Evolutionary conservation across 2,329 filamentous ascomycete genomes (phyloP).

Genomic region (Botrytis elliptica): DNA sequence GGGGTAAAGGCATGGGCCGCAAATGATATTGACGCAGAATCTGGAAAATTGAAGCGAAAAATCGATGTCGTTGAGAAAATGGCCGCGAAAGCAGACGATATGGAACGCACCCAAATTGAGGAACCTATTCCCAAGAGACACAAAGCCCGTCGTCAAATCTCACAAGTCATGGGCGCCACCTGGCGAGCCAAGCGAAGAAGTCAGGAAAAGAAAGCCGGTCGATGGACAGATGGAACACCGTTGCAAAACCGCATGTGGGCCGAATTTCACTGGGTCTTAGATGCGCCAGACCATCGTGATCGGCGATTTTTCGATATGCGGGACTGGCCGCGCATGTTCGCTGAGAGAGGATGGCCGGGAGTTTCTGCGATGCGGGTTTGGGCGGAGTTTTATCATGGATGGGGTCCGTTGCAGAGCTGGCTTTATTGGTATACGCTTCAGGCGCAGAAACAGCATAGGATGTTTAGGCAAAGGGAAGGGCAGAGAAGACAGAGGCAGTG

Average conservation of each 20-base stretch:
- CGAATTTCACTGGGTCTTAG: constrained; percentile 32
- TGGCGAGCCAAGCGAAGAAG: constrained; percentile 26
- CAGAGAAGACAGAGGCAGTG: constrained; percentile 4
- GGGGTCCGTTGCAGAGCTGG: constrained; percentile 19
- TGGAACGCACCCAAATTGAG: neutral
- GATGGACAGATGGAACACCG: constrained; percentile 31
- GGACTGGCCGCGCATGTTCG: constrained; percentile 9
- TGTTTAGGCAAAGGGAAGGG: neutral
- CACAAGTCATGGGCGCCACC: constrained; percentile 25
- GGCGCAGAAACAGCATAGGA: neutral
- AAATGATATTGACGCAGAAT: neutral
- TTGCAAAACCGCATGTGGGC: constrained; percentile 30
- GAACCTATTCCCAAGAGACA: constrained; percentile 8
- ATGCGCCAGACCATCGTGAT: constrained; percentile 23
- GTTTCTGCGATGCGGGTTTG: neutral
- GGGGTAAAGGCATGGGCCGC: constrained; percentile 9
- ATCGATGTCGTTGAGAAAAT: neutral
- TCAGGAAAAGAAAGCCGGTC: constrained; percentile 32
- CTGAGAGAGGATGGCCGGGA: neutral
- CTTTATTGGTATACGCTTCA: neutral
- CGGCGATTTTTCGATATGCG: constrained; percentile 1
- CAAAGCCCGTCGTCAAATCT: constrained; percentile 25
- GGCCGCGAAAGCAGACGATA: neutral
- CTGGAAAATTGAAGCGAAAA: constrained; percentile 12
- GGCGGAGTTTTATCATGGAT: constrained; percentile 6